Base-by-base conservation (phyloP, 768 basidiomycete genomes). In the Rhodotorula graminis region DNA sequence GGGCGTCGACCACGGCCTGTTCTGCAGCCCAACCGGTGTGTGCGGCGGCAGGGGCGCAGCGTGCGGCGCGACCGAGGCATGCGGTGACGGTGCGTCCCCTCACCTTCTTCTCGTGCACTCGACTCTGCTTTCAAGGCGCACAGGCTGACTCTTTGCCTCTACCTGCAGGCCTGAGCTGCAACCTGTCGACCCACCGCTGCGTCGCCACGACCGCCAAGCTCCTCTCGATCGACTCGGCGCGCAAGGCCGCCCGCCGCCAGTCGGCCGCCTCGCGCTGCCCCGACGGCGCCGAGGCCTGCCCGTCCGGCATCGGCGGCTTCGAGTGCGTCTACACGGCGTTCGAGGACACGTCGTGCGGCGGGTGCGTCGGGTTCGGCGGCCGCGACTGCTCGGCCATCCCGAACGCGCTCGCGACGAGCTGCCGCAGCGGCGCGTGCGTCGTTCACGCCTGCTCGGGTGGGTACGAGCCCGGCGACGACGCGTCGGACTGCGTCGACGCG, bases 281-380 rank as follows among this genome's bases (percentile, higher is more conserved):
- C 15, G 64, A 59, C 6, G 60, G n/a, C 3, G 49, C 70, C 1
- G 55, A 67, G n/a, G 74, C 67, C 1, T 75, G 74, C 58, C 31
- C 67, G 29, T 55, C 70, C 5, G 58, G 44, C 5, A 29, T 47
- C 37, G 74, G 74, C 23, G 73, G 73, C 27, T 71, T 74, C 64
- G 66, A 74, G 74, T 75, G 74, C 65, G 65, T 75, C 21, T 40
- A 55, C 33, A 64, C 61, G 18, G 19, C 23, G 3, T 27, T 18
- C 21, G 74, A 75, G n/a, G 70, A 69, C 31, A 53, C 52, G 6
- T 49, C 69, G 37, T 75, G 74, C 47, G 74, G 74, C 21, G 70
- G 60, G 0, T 75, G 74, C 67, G 49, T 63, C 55, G 61, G 31
- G 0, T 12, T 63, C n/a, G 74, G 74, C 11, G 74, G 74, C 0